Evolutionary conservation across 1,284 basidiomycete genomes (phyloP).

Genomic region (Ganoderma multipileum): DNA sequence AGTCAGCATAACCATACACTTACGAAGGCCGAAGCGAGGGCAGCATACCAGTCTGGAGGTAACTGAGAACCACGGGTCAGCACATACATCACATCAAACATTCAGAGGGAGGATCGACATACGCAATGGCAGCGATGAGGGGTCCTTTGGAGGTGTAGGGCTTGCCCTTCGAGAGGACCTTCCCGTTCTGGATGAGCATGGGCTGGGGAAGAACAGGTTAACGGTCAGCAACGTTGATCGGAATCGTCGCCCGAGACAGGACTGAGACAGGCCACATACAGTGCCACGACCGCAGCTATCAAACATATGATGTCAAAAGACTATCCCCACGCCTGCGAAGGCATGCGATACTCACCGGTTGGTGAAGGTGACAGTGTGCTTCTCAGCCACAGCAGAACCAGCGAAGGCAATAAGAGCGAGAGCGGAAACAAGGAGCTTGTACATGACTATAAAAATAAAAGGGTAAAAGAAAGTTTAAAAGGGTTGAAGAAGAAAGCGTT

Average conservation of each 20-base stretch:
- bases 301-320: neutral
- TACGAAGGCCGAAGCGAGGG: neutral
- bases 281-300: slow-evolving; percentile 46
- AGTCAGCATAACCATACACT: neutral
- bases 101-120: slow-evolving; percentile 15
- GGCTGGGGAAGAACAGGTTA: slow-evolving; percentile 34
- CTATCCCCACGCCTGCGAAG: neutral
- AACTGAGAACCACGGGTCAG: slow-evolving; percentile 26
- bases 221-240: neutral
- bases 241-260: neutral
- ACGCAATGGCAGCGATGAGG: slow-evolving; percentile 44
- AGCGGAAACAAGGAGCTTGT: slow-evolving; percentile 39
- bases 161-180: slow-evolving; percentile 42
- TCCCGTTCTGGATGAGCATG: slow-evolving; percentile 40
- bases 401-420: slow-evolving; percentile 36
- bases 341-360: slow-evolving; percentile 41
- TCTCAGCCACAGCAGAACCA: slow-evolving; percentile 41
- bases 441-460: slow-evolving; percentile 34
- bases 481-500: neutral
- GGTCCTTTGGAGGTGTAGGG: slow-evolving; percentile 41
- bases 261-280: slow-evolving; percentile 33
- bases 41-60: slow-evolving; percentile 40
- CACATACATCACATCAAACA: neutral
- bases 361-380: slow-evolving; percentile 45
- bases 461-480: neutral